Evolutionary conservation across 805 yeast genomes (phyloP).

Genomic region (Kodamaea nitidulidarum): DNA sequence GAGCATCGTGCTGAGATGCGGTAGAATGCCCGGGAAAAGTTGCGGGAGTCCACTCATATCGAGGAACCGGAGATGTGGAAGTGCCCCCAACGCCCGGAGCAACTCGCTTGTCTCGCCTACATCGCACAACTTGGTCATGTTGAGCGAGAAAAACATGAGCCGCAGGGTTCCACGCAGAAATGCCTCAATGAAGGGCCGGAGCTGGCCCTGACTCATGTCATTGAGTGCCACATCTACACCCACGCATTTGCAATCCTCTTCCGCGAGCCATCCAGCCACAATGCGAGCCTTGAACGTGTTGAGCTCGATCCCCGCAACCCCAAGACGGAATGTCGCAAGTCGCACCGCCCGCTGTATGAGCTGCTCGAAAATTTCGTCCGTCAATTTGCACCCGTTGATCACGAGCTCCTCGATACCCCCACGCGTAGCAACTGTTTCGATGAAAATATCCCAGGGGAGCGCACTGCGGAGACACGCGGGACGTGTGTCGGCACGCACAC

Average conservation of each 20-base stretch:
- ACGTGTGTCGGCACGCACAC: conserved; percentile 44
- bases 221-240: conserved; percentile 57
- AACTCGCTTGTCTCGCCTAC: conserved; percentile 35
- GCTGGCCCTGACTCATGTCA: conserved; percentile 44
- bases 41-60: conserved; percentile 53
- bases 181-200: conserved; percentile 43
- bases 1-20: conserved; percentile 40
- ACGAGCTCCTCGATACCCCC: conserved; percentile 59
- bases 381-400: conserved; percentile 51
- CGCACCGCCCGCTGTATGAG: conserved; percentile 41
- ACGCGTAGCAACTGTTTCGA: conserved; percentile 36
- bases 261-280: conserved; percentile 47
- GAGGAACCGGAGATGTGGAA: conserved; percentile 43
- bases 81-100: conserved; percentile 33
- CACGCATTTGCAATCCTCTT: conserved; percentile 41
- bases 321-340: conserved; percentile 45
- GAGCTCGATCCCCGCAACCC: conserved; percentile 51
- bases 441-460: conserved; percentile 53
- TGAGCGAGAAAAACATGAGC: conserved; percentile 49
- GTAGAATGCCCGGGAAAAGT: conserved; percentile 49
- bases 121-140: conserved; percentile 46
- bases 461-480: conserved; percentile 35
- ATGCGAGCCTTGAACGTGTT: conserved; percentile 38
- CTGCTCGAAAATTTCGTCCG: conserved; percentile 37
- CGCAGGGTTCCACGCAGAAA: conserved; percentile 32